Evolutionary conservation across 257 asterid species (phyloP), one percentile per base, ranked within the genome.

Genomic region (Fraxinus quadrangulata): DNA sequence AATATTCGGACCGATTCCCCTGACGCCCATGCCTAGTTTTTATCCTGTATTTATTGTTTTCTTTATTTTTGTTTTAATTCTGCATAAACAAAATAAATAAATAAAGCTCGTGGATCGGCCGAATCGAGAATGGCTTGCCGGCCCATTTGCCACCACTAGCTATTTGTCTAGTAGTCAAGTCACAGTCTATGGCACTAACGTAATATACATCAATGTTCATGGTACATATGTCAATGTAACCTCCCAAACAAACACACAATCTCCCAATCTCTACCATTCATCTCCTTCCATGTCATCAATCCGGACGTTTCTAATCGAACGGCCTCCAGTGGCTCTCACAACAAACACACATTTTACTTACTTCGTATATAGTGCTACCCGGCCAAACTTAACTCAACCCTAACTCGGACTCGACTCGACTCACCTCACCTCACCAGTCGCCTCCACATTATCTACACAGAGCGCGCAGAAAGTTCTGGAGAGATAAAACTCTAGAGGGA

Each of bases 241-340:
- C 21, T 12, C 21, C 36, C 12, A 80, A 90, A 91, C 88, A 90
- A 93, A 87, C 98, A 93, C 97, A 93, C 84, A 23, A 36, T 83
- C 74, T 68, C 6, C 45, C 73, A 73, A 90, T 88, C 92, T 6
- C 9, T 0, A 42, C 92, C 96, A 94, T 86, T 40, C 56, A 79
- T 75, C 0, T 0, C 0, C 0, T 0, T 75, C 93, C 97, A 91
- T 84, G 91, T 91, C 98, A 91, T 71, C 86, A 75, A 91, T 94
- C 97, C 90, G 5, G 11, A 2, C 11, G 37, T 51, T 3, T 0
- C 5, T 6, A 70, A 87, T 87, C 91, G 74, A 63, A 85, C 94
- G 92, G 90, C 19, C 33, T 8, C 1, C 0, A 61, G 3, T 81
- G 33, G 39, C 59, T 77, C 68, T 13, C 79, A 70, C 78, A 83